A percentile compares a stretch with the other conserved stretches of the same genome.
phyloP scores from a whole-genome alignment of 257 asterid species.

The Osmanthus fragrans region DNA sequence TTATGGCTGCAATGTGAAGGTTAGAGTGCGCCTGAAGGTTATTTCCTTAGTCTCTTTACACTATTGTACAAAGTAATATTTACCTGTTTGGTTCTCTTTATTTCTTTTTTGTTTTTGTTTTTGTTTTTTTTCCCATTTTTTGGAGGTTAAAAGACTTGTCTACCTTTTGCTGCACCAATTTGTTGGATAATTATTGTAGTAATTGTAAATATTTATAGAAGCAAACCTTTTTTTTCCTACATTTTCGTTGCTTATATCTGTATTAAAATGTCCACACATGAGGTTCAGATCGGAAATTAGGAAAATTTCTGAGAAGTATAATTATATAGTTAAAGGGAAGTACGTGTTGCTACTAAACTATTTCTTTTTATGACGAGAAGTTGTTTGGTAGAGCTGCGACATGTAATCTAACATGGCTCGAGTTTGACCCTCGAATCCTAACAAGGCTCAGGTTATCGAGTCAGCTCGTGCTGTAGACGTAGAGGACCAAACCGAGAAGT shows the following conservation, averaged over 20 bases:
- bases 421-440: too few species aligned
- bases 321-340: too few species aligned
- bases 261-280: neutral
- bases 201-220: constrained; percentile 20
- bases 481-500: too few species aligned
- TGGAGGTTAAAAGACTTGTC: neutral
- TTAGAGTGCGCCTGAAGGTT: neutral
- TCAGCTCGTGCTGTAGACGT: too few species aligned
- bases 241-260: neutral
- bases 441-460: too few species aligned
- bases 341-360: too few species aligned
- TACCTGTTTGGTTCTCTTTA: neutral
- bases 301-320: too few species aligned
- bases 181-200: constrained; percentile 22
- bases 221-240: neutral
- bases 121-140: neutral
- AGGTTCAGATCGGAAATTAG: neutral
- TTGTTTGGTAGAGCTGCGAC: too few species aligned
- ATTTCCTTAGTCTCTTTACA: neutral
- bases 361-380: too few species aligned
- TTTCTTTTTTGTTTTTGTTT: neutral
- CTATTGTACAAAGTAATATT: neutral
- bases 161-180: constrained; percentile 10
- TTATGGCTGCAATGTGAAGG: neutral
- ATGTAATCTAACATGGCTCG: too few species aligned